These are phyloP conservation scores for Paecilomyces sp. DNA, from an alignment of 2,329 filamentous ascomycete genomes.

Conservation along the genomic window DNA sequence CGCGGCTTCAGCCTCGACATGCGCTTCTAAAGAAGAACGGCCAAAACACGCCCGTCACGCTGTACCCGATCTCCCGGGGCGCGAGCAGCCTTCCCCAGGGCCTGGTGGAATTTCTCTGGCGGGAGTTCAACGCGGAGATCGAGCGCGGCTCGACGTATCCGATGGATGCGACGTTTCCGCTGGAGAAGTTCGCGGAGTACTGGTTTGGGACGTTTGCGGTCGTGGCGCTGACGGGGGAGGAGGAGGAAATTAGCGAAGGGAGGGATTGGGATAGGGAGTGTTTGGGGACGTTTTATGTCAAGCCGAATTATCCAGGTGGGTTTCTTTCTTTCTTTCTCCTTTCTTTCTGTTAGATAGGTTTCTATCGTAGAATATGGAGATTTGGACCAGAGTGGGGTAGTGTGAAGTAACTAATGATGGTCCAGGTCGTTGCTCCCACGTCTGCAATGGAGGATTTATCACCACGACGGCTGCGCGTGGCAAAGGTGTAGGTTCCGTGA, in stretches of 20 bases:
- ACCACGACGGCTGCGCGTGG: slow-evolving; percentile 24
- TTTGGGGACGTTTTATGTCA: slow-evolving; percentile 34
- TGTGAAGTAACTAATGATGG: background rate
- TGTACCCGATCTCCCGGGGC: slow-evolving; percentile 22
- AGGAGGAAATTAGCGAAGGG: slow-evolving; percentile 13
- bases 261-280: slow-evolving; percentile 28
- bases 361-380: too few relatives aligned
- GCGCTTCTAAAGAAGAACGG: slow-evolving; percentile 20
- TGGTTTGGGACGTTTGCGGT: slow-evolving; percentile 34
- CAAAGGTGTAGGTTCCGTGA: slow-evolving; percentile 26
- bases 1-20: slow-evolving; percentile 15
- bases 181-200: slow-evolving; percentile 25
- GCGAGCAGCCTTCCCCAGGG: slow-evolving; percentile 13
- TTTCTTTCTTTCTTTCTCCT: background rate
- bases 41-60: slow-evolving; percentile 11
- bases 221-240: slow-evolving; percentile 19
- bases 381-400: too few relatives aligned
- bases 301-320: slow-evolving; percentile 35
- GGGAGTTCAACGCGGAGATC: slow-evolving; percentile 29
- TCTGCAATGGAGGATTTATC: slow-evolving; percentile 32
- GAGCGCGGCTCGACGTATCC: slow-evolving; percentile 29
- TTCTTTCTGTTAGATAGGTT: background rate
- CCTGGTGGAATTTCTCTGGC: slow-evolving; percentile 21
- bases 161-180: slow-evolving; percentile 26
- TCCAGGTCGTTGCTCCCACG: slow-evolving; percentile 31